Base-by-base conservation (phyloP, 1,284 basidiomycete species). In the Tilletiopsis washingtonensis region DNA sequence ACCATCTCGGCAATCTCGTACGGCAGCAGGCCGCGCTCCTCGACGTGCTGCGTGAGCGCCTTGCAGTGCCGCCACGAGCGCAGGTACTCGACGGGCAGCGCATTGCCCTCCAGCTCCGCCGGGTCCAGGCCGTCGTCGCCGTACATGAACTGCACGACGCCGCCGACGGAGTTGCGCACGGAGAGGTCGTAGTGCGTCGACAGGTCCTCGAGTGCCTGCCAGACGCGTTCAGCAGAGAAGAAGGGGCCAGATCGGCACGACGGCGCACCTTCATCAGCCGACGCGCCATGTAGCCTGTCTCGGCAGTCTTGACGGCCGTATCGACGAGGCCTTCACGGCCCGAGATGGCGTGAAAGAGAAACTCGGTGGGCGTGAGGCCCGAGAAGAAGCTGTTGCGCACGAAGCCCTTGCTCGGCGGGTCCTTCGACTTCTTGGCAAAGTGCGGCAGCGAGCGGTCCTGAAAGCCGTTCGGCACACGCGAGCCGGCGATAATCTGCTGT, bases 281-380 rank as follows among this genome's bases (percentile, higher is more conserved):
- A 55, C 94, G 84, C 69, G 93, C 89, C 93, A 99, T 98, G 78
- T 99, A 99, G 38, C 94, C 94, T 1, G 94, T 98, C 76, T 98
- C 94, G 17, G 94, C 94, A 1, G 94, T 99, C 77, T 99, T 99
- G 75, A 99, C 94, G 21, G 94, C 94, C 0, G 94, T 99, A 77
- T 99, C 94, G 69, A 99, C 93, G 40, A 98, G 77, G 77, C 94
- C 94, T 77, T 98, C 94, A 73, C 94, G 85, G 61, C 94, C 94
- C 20, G 93, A 97, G 67, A 98, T 97, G 54, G 91, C 94, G 76
- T 99, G 94, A 79, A 98, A 98, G 49, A 98, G 75, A 77, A 99
- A 99, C 72, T 99, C 94, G 11, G 93, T 93, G 0, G 94, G 88
- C 0, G 83, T 80, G n/a, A 99, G 78, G 29, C 94, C 94, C 5